Base-by-base conservation (phyloP, 2,329 filamentous ascomycete genomes). In the Knufia petricola region DNA sequence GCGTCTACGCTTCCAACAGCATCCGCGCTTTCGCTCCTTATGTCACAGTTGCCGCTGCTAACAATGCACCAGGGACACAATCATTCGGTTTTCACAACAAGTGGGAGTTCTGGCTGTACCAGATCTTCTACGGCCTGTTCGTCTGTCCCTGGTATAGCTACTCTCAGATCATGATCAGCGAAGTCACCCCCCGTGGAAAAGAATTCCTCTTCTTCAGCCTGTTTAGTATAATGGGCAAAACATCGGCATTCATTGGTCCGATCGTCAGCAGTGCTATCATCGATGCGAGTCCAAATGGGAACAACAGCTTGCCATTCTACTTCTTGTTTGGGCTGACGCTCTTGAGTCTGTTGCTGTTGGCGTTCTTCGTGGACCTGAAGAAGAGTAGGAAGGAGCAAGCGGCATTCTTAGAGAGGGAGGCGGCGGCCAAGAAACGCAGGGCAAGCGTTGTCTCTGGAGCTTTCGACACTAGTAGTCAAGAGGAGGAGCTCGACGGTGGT, bases 181-280 rank as follows among this genome's bases (percentile, higher is more conserved):
- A 83, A 56, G 79, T 85, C 1, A 83, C 80, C 0, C 81, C 81
- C 0, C 70, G 78, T 4, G 81, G 81, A 31, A 79, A 83, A 58
- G 82, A 84, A 55, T 84, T 83, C 57, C 66, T 85, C 9, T 85
- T 85, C 69, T 85, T 85, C 70, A 76, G 72, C 40, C 63, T 85
- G 1, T 84, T 84, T 64, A 79, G 75, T 52, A 82, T 84, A 56
- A 56, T 57, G 51, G 80, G 81, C 38, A 85, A 85, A 64, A 81
- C 80, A 0, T 79, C 75, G 6, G 78, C 75, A 1, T 84, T 84
- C 56, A 82, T 85, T 48, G 81, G 81, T 0, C 82, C 81, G 0
- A 66, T 85, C 21, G 79, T 85, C n/a, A 79, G 75, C 49, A 78
- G 74, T 53, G 81, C 81, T 4, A 85, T 85, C 50, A 83, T 85